A percentile compares a stretch with the other conserved stretches of the same genome.
phyloP scores from a whole-genome alignment of 805 yeast species.

The Candida nemodendra region DNA sequence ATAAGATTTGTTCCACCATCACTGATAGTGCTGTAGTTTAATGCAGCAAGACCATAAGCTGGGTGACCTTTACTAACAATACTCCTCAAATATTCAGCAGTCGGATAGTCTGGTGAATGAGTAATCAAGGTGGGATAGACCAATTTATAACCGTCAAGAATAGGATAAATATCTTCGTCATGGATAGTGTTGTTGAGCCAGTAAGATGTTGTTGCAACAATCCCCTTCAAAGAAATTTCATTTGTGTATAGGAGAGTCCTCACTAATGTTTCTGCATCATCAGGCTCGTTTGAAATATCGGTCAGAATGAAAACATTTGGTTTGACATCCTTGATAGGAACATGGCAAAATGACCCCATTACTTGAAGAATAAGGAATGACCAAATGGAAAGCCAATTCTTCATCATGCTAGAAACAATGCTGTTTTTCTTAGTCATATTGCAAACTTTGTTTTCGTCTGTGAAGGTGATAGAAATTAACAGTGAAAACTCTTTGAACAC shows the following conservation, averaged over 20 bases:
- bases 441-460: no score
- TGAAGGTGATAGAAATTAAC: no score
- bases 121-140: slow-evolving; percentile 25
- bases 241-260: slow-evolving; percentile 32
- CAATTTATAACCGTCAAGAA: slow-evolving; percentile 31
- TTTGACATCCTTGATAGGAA: slow-evolving; percentile 18
- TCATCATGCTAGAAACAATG: no score
- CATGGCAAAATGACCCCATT: no score
- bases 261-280: slow-evolving; percentile 33
- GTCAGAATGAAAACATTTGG: slow-evolving; percentile 32
- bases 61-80: slow-evolving; percentile 26
- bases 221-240: slow-evolving; percentile 29
- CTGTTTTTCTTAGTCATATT: no score
- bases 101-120: slow-evolving; percentile 31
- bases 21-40: slow-evolving; percentile 15
- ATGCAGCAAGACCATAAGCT: slow-evolving; percentile 27
- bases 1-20: slow-evolving; percentile 29
- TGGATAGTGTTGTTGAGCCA: slow-evolving; percentile 33
- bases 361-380: no score
- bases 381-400: no score
- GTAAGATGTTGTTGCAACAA: slow-evolving; percentile 34
- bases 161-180: slow-evolving; percentile 32
- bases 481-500: no score
- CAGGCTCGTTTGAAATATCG: slow-evolving; percentile 34
- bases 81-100: slow-evolving; percentile 26